phyloP scores from a whole-genome alignment of 139 green algal species.

The Chlorella sorokiniana region DNA sequence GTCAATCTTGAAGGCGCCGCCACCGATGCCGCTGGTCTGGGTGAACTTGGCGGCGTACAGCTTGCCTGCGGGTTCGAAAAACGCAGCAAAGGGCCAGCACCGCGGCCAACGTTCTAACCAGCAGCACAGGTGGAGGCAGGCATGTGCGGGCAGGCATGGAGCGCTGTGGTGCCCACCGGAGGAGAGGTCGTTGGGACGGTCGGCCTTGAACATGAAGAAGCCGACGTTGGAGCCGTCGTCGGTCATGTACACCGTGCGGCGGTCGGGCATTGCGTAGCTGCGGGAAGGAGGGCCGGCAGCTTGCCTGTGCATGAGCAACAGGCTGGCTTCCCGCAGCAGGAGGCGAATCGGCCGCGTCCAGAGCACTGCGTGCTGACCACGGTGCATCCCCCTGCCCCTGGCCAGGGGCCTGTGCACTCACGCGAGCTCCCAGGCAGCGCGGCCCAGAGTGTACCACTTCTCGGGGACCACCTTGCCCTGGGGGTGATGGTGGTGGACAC shows the following conservation, averaged over 20 bases:
- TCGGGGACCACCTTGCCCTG: neutral
- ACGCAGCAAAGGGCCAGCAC: neutral
- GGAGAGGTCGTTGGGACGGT: constrained; percentile 27
- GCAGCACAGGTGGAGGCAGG: too few relatives aligned
- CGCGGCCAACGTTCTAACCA: too few relatives aligned
- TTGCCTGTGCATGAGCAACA: neutral
- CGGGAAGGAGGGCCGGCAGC: neutral
- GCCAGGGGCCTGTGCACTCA: constrained; percentile 8
- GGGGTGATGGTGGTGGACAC: constrained; percentile 9
- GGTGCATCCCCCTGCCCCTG: neutral
- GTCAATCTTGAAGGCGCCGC: constrained; percentile 31
- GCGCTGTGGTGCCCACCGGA: neutral
- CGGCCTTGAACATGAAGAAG: constrained; percentile 35
- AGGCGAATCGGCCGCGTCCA: neutral
- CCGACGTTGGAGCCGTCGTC: constrained; percentile 47
- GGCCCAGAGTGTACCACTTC: constrained; percentile 47
- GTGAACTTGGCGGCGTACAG: constrained; percentile 29
- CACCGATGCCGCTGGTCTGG: constrained; percentile 12
- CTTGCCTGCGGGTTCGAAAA: constrained; percentile 16
- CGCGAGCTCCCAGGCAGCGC: constrained; percentile 36
- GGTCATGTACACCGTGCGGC: constrained; percentile 43
- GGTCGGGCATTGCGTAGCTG: neutral
- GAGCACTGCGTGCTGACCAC: neutral
- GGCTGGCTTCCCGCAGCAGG: too few relatives aligned
- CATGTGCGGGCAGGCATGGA: too few relatives aligned